phyloP scores from a whole-genome alignment of 2,329 filamentous ascomycete species.

The Biscogniauxia marginata region DNA sequence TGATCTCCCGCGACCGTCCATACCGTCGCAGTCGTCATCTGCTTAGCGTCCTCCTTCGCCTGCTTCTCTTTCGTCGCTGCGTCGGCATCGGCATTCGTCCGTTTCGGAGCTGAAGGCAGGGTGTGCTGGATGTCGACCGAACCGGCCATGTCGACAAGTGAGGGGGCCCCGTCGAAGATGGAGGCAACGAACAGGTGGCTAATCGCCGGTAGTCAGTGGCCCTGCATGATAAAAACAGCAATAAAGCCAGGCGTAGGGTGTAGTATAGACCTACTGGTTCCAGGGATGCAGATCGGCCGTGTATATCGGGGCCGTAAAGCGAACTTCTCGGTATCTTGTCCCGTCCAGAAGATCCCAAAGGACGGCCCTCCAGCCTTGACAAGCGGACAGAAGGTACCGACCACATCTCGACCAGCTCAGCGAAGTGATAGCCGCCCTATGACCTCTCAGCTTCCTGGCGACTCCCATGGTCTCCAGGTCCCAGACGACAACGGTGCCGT shows the following conservation, averaged over 20 bases:
- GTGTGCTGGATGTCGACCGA: conserved; percentile 70
- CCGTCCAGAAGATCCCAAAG: conserved; percentile 82
- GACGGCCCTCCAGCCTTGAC: conserved; percentile 94
- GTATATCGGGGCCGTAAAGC: conserved; percentile 91
- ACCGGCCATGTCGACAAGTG: conserved; percentile 77
- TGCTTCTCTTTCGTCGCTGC: conserved; percentile 76
- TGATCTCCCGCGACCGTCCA: conserved; percentile 85
- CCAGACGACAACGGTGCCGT: conserved; percentile 94
- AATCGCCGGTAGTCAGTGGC: conserved; percentile 22
- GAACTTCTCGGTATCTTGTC: conserved; percentile 75
- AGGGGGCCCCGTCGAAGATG: conserved; percentile 88
- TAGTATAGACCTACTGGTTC: conserved; percentile 64
- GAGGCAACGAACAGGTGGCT: conserved; percentile 86
- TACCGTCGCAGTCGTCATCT: conserved; percentile 89
- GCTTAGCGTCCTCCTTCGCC: conserved; percentile 86
- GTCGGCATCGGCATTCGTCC: conserved; percentile 68
- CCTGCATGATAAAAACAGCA: background rate
- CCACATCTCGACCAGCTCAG: conserved; percentile 94
- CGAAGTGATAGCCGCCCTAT: conserved; percentile 91
- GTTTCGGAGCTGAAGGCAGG: conserved; percentile 78
- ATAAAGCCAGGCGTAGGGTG: background rate
- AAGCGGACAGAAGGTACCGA: conserved; percentile 85
- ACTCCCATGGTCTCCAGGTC: conserved; percentile 97
- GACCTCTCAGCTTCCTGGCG: conserved; percentile 87
- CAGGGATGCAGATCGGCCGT: conserved; percentile 92